Conservation (phyloP, 805 yeast species). For the Jamesozyma jinghongensis region DNA sequence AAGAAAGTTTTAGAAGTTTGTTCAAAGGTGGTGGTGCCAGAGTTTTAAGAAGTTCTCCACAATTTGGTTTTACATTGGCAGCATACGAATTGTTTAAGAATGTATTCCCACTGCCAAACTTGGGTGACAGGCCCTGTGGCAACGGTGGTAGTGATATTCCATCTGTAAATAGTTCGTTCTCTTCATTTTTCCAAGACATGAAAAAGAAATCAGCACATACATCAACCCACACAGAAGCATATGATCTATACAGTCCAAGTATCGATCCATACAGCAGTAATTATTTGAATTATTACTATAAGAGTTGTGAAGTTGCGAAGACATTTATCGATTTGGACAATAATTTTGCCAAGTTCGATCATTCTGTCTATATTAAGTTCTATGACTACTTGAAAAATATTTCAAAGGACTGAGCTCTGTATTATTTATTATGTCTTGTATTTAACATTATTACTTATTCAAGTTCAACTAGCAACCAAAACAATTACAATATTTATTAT, state of each 20-base stretch:
- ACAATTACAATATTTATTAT: no score
- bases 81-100: conserved; percentile 83
- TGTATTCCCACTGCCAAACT: conserved; percentile 9
- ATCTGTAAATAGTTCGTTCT: conserved; percentile 17
- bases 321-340: conserved; percentile 55
- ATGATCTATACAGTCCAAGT: conserved; percentile 21
- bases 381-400: conserved; percentile 12
- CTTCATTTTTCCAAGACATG: conserved; percentile 13
- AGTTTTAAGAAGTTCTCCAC: conserved; percentile 91
- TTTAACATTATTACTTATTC: no score
- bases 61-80: conserved; percentile 96
- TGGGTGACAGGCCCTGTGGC: neutral
- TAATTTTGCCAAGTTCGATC: conserved; percentile 49
- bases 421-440: no score
- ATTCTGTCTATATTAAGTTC: conserved; percentile 37
- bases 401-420: conserved; percentile 1
- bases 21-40: conserved; percentile 97
- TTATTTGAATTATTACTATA: conserved; percentile 39
- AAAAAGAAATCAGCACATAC: conserved; percentile 11
- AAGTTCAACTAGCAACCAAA: no score
- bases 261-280: conserved; percentile 34
- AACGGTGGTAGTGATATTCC: conserved; percentile 15
- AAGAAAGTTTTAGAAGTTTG: conserved; percentile 79
- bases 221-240: conserved; percentile 1
- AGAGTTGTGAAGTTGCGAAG: conserved; percentile 52